A percentile compares a stretch with the other conserved stretches of the same genome.
These are phyloP conservation scores for Casuarina glauca DNA, from an alignment of 306 rosid species.

Conservation along the genomic window DNA sequence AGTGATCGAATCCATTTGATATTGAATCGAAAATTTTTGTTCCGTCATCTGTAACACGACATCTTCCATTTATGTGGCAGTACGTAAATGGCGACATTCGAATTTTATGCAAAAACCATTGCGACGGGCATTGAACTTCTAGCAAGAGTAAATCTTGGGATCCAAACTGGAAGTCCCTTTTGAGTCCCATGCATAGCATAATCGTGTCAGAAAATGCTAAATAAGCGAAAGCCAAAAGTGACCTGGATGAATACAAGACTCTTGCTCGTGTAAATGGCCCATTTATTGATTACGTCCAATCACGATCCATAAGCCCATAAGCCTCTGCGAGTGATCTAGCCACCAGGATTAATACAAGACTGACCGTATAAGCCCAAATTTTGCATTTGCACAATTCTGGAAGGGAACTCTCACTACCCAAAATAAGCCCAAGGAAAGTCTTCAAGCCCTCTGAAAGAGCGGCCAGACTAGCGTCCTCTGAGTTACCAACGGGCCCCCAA, in stretches of 20 bases:
- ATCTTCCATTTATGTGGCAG: background rate
- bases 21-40: background rate
- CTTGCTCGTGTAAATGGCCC: too few relatives aligned
- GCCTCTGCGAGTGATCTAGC: conserved; percentile 78
- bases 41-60: background rate
- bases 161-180: background rate
- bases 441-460: too few relatives aligned
- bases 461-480: too few relatives aligned
- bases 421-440: conserved; percentile 76
- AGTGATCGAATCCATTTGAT: too few relatives aligned
- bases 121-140: background rate
- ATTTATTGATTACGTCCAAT: background rate
- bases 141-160: too few relatives aligned
- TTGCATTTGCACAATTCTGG: conserved; percentile 94
- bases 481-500: too few relatives aligned
- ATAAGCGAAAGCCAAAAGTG: background rate
- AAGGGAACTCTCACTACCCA: conserved; percentile 86
- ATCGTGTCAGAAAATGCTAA: background rate
- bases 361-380: conserved; percentile 72
- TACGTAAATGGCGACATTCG: background rate
- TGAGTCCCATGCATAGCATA: too few relatives aligned
- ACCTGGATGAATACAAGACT: too few relatives aligned
- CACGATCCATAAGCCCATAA: conserved; percentile 84
- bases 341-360: conserved; percentile 62
- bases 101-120: background rate